These are phyloP conservation scores for Saturnispora serradocipensis DNA, from an alignment of 805 yeast genomes.

Conservation along the genomic window DNA sequence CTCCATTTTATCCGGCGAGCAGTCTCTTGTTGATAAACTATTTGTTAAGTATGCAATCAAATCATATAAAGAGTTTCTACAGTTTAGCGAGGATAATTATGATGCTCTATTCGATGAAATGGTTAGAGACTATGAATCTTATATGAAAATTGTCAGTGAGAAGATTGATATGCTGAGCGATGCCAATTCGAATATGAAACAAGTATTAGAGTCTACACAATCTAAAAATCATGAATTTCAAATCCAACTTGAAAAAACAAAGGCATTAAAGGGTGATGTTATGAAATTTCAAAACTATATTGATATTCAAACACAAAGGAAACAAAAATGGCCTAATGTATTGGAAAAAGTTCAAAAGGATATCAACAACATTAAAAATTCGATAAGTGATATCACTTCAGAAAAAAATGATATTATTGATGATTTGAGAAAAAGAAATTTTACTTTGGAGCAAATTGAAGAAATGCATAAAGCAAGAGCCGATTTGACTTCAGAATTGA, in stretches of 20 bases:
- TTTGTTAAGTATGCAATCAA: constrained; percentile 45
- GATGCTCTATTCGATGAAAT: constrained; percentile 45
- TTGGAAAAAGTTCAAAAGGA: constrained; percentile 51
- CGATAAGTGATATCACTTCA: constrained; percentile 30
- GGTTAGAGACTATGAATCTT: constrained; percentile 43
- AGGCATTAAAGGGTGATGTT: constrained; percentile 62
- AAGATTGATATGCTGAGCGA: constrained; percentile 35
- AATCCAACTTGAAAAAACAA: constrained; percentile 45
- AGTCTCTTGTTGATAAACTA: constrained; percentile 21
- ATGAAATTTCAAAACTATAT: constrained; percentile 65
- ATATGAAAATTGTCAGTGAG: constrained; percentile 38
- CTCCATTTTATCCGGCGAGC: constrained; percentile 16
- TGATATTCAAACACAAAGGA: constrained; percentile 54
- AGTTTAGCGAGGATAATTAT: constrained; percentile 53
- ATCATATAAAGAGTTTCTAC: constrained; percentile 57
- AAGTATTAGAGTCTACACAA: constrained; percentile 33
- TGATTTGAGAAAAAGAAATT: constrained; percentile 44
- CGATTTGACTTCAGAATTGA: constrained; percentile 44
- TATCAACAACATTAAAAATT: constrained; percentile 35
- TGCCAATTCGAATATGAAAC: constrained; percentile 33
- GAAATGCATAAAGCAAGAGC: constrained; percentile 54
- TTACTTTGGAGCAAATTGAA: constrained; percentile 56
- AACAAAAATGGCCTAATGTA: constrained; percentile 52
- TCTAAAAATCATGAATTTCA: constrained; percentile 39
- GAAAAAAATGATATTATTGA: constrained; percentile 33